Evolutionary conservation across 345 rosid species (phyloP).

Genomic region (Salix dunnii): DNA sequence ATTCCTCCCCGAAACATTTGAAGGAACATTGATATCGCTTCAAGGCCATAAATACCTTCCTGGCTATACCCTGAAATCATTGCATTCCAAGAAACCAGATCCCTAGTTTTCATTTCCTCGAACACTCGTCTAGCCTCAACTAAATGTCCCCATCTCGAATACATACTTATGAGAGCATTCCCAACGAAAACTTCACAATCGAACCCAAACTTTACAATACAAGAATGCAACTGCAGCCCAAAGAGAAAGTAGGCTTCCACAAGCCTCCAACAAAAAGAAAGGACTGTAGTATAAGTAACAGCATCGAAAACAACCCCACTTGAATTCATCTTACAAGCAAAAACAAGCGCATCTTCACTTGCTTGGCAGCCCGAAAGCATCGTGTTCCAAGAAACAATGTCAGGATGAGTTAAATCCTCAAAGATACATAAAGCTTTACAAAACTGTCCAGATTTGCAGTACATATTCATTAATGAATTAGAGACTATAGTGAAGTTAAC

Average conservation of each 20-base stretch:
- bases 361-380: conserved; percentile 68
- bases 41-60: conserved; percentile 49
- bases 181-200: conserved; percentile 61
- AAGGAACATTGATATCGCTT: conserved; percentile 51
- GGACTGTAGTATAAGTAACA: conserved; percentile 53
- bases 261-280: conserved; percentile 50
- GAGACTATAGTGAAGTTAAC: conserved; percentile 49
- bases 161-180: conserved; percentile 71
- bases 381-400: conserved; percentile 89
- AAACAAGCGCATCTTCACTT: conserved; percentile 43
- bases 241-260: conserved; percentile 45
- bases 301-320: conserved; percentile 55
- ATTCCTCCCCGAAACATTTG: conserved; percentile 60
- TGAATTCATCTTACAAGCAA: conserved; percentile 53
- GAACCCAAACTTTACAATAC: conserved; percentile 45
- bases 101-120: conserved; percentile 57
- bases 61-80: conserved; percentile 76
- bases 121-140: conserved; percentile 59
- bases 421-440: conserved; percentile 51
- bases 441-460: conserved; percentile 55
- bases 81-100: conserved; percentile 86
- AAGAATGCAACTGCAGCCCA: conserved; percentile 70
- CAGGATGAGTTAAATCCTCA: conserved; percentile 55
- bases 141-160: conserved; percentile 53
- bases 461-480: conserved; percentile 70